These are phyloP conservation scores for Rhizopogon vesiculosus DNA, from an alignment of 768 basidiomycete species.

Conservation along the genomic window DNA sequence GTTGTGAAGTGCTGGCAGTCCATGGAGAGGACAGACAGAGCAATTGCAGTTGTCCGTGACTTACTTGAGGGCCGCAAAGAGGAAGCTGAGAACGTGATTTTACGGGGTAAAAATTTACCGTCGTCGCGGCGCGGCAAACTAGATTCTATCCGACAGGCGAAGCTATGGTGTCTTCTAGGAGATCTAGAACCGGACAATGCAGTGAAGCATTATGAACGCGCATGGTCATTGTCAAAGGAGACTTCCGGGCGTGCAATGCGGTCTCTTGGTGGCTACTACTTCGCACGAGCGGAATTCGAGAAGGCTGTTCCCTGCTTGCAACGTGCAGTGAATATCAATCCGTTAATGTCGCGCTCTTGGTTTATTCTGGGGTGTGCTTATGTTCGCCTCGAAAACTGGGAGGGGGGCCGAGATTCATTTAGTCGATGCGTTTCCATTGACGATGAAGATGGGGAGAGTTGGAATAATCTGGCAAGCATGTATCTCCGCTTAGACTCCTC, in stretches of 20 bases:
- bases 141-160: constrained; percentile 75
- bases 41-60: constrained; percentile 76
- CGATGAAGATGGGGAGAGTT: constrained; percentile 96
- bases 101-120: constrained; percentile 51
- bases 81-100: constrained; percentile 73
- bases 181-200: constrained; percentile 80
- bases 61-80: constrained; percentile 77
- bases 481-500: constrained; percentile 77
- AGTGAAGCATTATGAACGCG: constrained; percentile 68
- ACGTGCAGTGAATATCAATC: constrained; percentile 83
- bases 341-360: constrained; percentile 84
- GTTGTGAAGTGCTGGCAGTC: constrained; percentile 84
- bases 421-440: constrained; percentile 84
- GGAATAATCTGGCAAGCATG: constrained; percentile 95
- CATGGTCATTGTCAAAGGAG: constrained; percentile 77
- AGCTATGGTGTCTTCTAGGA: constrained; percentile 92
- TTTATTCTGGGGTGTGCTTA: constrained; percentile 94
- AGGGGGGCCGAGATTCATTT: constrained; percentile 79
- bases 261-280: constrained; percentile 82
- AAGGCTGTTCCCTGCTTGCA: constrained; percentile 64
- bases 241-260: constrained; percentile 90
- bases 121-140: constrained; percentile 37
- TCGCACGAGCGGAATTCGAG: constrained; percentile 58
- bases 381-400: constrained; percentile 82
- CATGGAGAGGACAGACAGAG: constrained; percentile 76